Base-by-base conservation (phyloP, 352 stramenopile species). In the Thalassiosira mediterranea region DNA sequence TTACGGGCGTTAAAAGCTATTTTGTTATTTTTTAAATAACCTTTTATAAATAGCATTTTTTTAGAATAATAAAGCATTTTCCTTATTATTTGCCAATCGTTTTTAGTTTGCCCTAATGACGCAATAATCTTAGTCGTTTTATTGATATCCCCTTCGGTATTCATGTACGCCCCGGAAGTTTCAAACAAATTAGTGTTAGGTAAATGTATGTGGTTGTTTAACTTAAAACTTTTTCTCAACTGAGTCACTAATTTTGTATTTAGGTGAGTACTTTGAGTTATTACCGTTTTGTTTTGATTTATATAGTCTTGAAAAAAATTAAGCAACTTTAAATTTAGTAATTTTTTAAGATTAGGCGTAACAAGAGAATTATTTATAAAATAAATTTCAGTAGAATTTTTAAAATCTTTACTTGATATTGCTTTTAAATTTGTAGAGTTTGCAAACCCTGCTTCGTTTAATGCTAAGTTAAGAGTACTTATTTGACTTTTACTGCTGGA, bases 341-440 rank as follows among this genome's bases (percentile, higher is more conserved):
- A 34, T 42, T 75, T 70, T 69, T 63, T 75, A 32, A 63, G 38
- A 70, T 70, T 70, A 11, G 65, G 23, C 7, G 26, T 58, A 17
- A 38, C 13, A 62, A 61, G 63, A 48, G 60, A 47, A 42, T 49
- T 70, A 46, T 75, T 69, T 52, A 75, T 44, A 67, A 70, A 75
- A 63, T 58, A 70, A 66, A 75, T 23, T 19, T 29, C 47, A 29
- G 4, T 31, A 40, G 44, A 7, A 34, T 60, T 37, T 44, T 51
- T 38, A 51, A 75, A 54, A 42, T 75, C 58, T 62, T 63, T 72
- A 26, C 52, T 37, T 72, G 4, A 4, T 52, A 73, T 28, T 54
- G 71, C 34, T 77, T 70, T 81, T 60, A 78, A 59, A 1, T 79
- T 54, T 46, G 58, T 72, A 1, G 66, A 61, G 15, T 79, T 49